A percentile compares a stretch with the other conserved stretches of the same genome.
Evolutionary conservation across 2,329 filamentous ascomycete genomes (phyloP).

Genomic region (Thelonectria blattea): DNA sequence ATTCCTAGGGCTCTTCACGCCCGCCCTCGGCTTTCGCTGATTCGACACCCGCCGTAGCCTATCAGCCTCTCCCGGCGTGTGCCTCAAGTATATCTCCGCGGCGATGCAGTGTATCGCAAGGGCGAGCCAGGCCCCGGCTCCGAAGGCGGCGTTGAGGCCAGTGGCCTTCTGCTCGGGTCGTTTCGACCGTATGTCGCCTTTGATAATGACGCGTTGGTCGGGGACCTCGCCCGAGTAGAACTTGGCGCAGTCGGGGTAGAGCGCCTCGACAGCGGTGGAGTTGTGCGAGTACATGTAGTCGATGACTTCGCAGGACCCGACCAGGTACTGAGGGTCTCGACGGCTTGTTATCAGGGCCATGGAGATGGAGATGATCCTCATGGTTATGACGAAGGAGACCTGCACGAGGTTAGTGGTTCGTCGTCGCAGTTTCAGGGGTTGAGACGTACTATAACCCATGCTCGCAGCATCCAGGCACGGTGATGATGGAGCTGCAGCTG

Average conservation of each 20-base stretch:
- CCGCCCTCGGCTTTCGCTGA: slow-evolving; percentile 60
- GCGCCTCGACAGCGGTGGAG: slow-evolving; percentile 35
- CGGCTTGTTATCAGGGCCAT: slow-evolving; percentile 47
- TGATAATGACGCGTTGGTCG: slow-evolving; percentile 34
- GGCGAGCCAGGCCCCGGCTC: slow-evolving; percentile 59
- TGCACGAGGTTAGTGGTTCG: slow-evolving; percentile 30
- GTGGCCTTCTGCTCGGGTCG: slow-evolving; percentile 45
- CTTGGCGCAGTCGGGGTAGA: slow-evolving; percentile 53
- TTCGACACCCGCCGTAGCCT: slow-evolving; percentile 62
- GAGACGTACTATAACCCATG: slow-evolving; percentile 54
- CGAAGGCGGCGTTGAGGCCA: slow-evolving; percentile 55
- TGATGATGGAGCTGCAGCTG: slow-evolving; percentile 67
- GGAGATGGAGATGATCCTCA: slow-evolving; percentile 55
- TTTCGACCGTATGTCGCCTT: slow-evolving; percentile 41
- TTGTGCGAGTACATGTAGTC: slow-evolving; percentile 45
- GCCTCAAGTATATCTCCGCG: slow-evolving; percentile 54
- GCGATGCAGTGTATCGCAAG: slow-evolving; percentile 56
- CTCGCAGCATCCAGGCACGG: slow-evolving; percentile 67
- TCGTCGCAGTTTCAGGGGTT: background rate
- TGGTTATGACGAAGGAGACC: slow-evolving; percentile 59
- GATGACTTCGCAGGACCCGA: slow-evolving; percentile 56
- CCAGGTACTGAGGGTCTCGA: slow-evolving; percentile 35
- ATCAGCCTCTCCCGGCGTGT: slow-evolving; percentile 61
- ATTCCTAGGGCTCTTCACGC: slow-evolving; percentile 55
- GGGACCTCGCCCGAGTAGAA: slow-evolving; percentile 42